Evolutionary conservation across 139 green algal genomes (phyloP).

Genomic region (Micractinium sp.): DNA sequence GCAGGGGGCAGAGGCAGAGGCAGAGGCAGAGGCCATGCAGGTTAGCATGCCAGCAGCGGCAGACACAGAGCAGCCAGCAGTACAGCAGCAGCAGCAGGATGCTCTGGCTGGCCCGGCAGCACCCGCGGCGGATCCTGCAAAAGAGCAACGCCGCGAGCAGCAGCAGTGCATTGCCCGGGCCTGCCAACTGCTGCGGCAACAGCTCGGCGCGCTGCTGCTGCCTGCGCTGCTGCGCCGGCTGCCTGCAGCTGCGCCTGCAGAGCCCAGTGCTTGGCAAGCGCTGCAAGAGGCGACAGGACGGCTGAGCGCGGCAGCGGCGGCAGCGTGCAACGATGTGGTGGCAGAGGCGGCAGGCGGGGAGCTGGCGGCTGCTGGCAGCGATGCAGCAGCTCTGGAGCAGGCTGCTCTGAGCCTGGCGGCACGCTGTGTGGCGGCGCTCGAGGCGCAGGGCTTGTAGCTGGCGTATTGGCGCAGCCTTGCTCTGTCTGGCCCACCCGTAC

Average conservation of each 20-base stretch:
- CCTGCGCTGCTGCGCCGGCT: not conserved
- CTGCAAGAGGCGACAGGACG: constrained; percentile 6
- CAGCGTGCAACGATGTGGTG: not conserved
- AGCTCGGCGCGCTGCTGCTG: not conserved
- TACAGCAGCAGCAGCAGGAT: not conserved
- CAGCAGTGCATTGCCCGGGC: not conserved
- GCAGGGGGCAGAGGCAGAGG: not conserved
- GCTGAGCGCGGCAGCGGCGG: not conserved
- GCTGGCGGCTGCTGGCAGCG: not conserved
- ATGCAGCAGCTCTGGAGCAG: no score
- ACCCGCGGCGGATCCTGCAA: not conserved
- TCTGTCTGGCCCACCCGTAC: no score
- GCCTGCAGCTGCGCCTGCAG: not conserved
- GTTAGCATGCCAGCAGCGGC: not conserved
- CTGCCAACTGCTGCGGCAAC: not conserved
- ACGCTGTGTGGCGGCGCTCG: not conserved
- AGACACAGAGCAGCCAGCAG: not conserved
- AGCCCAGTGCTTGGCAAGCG: not conserved
- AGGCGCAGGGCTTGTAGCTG: no score
- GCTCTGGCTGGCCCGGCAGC: not conserved
- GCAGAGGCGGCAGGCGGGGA: not conserved
- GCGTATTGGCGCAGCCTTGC: no score
- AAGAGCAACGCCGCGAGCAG: not conserved
- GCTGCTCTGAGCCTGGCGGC: not conserved
- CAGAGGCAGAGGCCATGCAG: not conserved